Conservation (phyloP, 1,284 basidiomycete genomes). For the Cutaneotrichosporon sp. region DNA sequence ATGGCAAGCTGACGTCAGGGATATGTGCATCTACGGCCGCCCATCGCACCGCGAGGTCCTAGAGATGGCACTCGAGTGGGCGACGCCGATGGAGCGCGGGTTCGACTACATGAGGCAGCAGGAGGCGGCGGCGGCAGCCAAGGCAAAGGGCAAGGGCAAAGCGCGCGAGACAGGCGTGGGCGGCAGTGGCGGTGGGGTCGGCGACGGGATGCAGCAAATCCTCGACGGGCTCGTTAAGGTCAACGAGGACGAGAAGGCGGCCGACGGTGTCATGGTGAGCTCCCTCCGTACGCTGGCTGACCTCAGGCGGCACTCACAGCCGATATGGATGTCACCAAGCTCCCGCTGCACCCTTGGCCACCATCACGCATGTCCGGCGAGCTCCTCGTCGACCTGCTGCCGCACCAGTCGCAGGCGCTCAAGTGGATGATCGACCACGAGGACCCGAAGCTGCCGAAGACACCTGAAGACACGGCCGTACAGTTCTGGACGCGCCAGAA, state of each 20-base stretch:
- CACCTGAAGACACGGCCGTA: constrained; percentile 68
- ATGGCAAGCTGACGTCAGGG: constrained; percentile 22
- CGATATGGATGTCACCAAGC: constrained; percentile 42
- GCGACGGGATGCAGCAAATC: constrained; percentile 59
- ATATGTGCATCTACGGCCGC: constrained; percentile 69
- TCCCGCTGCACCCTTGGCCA: constrained; percentile 58
- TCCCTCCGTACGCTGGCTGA: background rate
- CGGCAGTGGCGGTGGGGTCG: constrained; percentile 51
- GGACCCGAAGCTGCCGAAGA: constrained; percentile 68
- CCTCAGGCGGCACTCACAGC: constrained; percentile 42
- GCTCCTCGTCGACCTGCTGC: constrained; percentile 69
- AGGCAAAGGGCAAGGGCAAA: constrained; percentile 15
- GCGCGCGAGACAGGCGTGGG: constrained; percentile 8
- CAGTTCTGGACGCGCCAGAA: constrained; percentile 80
- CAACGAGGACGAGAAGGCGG: constrained; percentile 62
- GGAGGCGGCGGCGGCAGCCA: constrained; percentile 17
- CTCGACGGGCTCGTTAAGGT: constrained; percentile 70
- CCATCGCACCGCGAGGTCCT: constrained; percentile 59
- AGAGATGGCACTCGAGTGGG: constrained; percentile 70
- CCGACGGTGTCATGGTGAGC: constrained; percentile 64
- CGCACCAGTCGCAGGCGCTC: constrained; percentile 62
- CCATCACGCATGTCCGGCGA: constrained; percentile 67
- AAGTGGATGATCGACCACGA: constrained; percentile 75
- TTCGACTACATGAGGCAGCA: constrained; percentile 44
- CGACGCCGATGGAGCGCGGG: constrained; percentile 65